A percentile compares a stretch with the other conserved stretches of the same genome.
Conservation (phyloP, 1,139 yeast genomes). For the Geotrichum restrictum region DNA sequence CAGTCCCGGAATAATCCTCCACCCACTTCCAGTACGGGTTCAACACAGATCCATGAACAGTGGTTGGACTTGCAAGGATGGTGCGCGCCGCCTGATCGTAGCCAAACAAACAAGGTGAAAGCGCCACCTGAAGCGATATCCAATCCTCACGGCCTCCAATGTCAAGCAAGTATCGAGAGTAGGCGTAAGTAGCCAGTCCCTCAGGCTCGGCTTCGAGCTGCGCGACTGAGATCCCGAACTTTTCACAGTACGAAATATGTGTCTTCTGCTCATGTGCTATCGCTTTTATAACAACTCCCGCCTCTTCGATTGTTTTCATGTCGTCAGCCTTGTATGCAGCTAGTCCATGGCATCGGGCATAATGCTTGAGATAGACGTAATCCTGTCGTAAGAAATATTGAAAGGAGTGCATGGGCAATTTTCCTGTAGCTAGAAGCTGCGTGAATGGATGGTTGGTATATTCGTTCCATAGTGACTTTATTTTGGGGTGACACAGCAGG, state of each 20-base stretch:
- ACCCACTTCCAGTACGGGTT: constrained; percentile 56
- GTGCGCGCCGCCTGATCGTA: constrained; percentile 52
- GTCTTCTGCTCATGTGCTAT: constrained; percentile 54
- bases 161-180: constrained; percentile 56
- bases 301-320: constrained; percentile 42
- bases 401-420: constrained; percentile 51
- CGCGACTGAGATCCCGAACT: constrained; percentile 47
- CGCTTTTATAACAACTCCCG: constrained; percentile 51
- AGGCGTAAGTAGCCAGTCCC: constrained; percentile 57
- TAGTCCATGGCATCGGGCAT: constrained; percentile 63
- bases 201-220: constrained; percentile 49
- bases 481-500: constrained; percentile 54
- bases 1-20: constrained; percentile 54
- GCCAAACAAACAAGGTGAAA: constrained; percentile 77
- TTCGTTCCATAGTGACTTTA: constrained; percentile 52
- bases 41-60: constrained; percentile 3
- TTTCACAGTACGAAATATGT: constrained; percentile 52
- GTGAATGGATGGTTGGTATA: constrained; percentile 66
- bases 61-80: constrained; percentile 15
- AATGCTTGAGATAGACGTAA: constrained; percentile 62
- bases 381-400: constrained; percentile 65
- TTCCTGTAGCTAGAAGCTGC: constrained; percentile 48
- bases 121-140: constrained; percentile 61
- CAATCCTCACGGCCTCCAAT: constrained; percentile 55
- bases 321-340: constrained; percentile 63